Evolutionary conservation across 768 basidiomycete species (phyloP).

Genomic region (Mrakia hoshinonis): DNA sequence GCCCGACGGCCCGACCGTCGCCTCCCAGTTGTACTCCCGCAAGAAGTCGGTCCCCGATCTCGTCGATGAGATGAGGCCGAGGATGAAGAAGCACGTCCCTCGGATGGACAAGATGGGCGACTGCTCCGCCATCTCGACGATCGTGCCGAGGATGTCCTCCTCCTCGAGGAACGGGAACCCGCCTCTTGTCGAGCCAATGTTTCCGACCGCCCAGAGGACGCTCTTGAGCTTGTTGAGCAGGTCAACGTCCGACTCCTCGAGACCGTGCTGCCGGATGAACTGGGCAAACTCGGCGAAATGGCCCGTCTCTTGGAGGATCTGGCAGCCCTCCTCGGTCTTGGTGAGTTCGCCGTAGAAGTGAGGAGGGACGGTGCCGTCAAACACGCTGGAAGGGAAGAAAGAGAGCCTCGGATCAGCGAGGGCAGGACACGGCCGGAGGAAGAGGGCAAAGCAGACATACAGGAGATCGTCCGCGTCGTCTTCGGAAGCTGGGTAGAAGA

Average conservation of each 20-base stretch:
- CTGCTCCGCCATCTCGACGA: constrained; percentile 82
- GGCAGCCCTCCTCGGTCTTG: constrained; percentile 90
- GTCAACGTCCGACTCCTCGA: constrained; percentile 72
- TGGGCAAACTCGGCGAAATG: constrained; percentile 86
- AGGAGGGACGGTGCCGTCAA: constrained; percentile 78
- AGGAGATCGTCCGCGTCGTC: constrained; percentile 62
- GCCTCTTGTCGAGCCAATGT: constrained; percentile 79
- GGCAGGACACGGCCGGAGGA: not conserved
- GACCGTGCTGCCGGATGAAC: constrained; percentile 75
- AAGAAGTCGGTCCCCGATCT: constrained; percentile 85
- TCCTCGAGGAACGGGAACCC: constrained; percentile 94
- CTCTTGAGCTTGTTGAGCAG: constrained; percentile 86
- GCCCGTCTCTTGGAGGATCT: constrained; percentile 77
- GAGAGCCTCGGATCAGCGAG: constrained; percentile 31
- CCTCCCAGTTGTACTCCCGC: constrained; percentile 87
- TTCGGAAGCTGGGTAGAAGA: constrained; percentile 52
- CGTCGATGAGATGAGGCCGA: constrained; percentile 86
- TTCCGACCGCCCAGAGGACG: constrained; percentile 92
- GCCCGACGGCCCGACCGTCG: constrained; percentile 76
- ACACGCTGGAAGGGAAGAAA: constrained; percentile 47
- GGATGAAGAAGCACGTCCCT: constrained; percentile 96
- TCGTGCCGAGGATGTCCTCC: constrained; percentile 81
- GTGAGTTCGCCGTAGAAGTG: constrained; percentile 98
- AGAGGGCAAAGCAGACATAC: constrained; percentile 39
- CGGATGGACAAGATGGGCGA: constrained; percentile 82